Conservation (phyloP, 768 basidiomycete species). For the Amanita fuliginea region DNA sequence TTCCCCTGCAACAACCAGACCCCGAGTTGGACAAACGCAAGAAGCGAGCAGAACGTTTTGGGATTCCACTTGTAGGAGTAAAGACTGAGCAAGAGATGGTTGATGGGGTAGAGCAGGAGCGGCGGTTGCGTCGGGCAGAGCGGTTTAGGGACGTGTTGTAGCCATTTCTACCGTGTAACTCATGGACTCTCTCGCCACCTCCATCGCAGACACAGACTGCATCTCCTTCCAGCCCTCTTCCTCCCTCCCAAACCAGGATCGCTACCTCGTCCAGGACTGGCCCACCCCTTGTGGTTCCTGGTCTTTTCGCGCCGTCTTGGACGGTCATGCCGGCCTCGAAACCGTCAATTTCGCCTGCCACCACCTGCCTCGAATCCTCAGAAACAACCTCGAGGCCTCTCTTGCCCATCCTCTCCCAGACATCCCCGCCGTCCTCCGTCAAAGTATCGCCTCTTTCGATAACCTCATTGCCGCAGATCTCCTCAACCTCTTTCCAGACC, state of each 20-base stretch:
- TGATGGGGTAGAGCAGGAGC: constrained; percentile 46
- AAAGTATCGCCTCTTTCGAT: constrained; percentile 28
- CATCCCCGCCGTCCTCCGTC: constrained; percentile 21
- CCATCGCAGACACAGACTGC: constrained; percentile 23
- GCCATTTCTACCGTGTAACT: too few relatives aligned
- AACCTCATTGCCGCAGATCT: constrained; percentile 23
- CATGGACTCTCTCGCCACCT: constrained; percentile 16
- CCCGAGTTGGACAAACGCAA: constrained; percentile 32
- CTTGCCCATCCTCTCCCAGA: not conserved
- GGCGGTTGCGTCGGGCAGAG: constrained; percentile 51
- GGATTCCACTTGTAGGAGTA: constrained; percentile 8
- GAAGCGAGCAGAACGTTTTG: constrained; percentile 61
- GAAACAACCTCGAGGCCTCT: constrained; percentile 13
- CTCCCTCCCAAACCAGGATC: constrained; percentile 35
- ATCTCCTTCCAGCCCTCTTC: constrained; percentile 40
- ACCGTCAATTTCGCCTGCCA: constrained; percentile 28
- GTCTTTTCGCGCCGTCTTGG: constrained; percentile 36
- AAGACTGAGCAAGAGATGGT: constrained; percentile 23
- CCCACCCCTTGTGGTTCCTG: constrained; percentile 25
- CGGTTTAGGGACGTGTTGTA: constrained; percentile 15
- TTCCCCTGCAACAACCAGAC: constrained; percentile 15
- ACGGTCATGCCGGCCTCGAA: constrained; percentile 41
- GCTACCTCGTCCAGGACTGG: constrained; percentile 31
- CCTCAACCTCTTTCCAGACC: constrained; percentile 30
- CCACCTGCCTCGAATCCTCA: constrained; percentile 21